These are phyloP conservation scores for Daldinia loculata DNA, from an alignment of 495 filamentous ascomycete species.

Conservation along the genomic window DNA sequence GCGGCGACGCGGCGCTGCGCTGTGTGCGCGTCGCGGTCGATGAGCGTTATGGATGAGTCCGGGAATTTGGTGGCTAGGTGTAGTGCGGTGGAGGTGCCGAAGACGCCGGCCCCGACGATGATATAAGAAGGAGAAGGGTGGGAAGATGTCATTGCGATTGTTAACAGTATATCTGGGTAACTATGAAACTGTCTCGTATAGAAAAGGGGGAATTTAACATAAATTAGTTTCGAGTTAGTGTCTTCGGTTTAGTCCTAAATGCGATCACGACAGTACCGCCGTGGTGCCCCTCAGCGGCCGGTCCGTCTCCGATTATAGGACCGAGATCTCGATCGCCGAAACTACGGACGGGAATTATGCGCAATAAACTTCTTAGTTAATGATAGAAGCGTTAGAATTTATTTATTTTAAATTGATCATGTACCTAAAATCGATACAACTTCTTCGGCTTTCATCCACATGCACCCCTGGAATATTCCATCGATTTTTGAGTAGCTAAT, in stretches of 20 bases:
- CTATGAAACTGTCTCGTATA: background rate
- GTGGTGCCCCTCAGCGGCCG: slow-evolving; percentile 26
- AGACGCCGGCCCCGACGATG: slow-evolving; percentile 71
- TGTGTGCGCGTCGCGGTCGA: slow-evolving; percentile 63
- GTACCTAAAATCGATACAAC: background rate
- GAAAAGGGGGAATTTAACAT: background rate
- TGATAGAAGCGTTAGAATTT: no score
- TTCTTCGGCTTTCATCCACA: background rate
- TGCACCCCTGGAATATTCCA: no score
- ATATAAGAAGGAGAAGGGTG: slow-evolving; percentile 54
- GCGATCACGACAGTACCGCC: slow-evolving; percentile 7
- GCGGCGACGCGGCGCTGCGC: slow-evolving; percentile 58
- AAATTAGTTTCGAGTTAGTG: background rate
- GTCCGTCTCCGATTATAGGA: slow-evolving; percentile 19
- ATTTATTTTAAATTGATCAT: no score
- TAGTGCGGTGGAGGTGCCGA: slow-evolving; percentile 72
- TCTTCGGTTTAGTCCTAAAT: background rate
- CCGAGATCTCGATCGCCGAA: slow-evolving; percentile 24
- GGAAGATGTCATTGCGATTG: slow-evolving; percentile 35
- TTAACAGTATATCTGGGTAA: no score
- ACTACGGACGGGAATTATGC: background rate
- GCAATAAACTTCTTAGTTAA: background rate
- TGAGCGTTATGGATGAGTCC: slow-evolving; percentile 60
- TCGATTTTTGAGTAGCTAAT: no score
- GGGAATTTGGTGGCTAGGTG: slow-evolving; percentile 63